Evolutionary conservation across 805 yeast species (phyloP).

Genomic region (Starmera caribaea): DNA sequence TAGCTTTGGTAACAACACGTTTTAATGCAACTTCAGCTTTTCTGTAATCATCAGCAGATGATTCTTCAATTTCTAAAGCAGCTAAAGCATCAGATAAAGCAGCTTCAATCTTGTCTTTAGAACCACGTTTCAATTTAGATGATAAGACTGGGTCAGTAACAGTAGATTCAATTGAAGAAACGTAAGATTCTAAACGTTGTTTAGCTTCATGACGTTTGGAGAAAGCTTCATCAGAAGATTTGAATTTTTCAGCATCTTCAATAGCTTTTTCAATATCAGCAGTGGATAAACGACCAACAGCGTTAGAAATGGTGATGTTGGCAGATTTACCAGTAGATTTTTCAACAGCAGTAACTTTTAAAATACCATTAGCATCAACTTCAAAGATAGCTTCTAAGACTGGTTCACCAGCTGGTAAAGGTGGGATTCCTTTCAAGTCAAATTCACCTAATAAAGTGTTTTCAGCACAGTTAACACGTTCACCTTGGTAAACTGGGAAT

Average conservation of each 20-base stretch:
- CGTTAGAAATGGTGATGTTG: constrained; percentile 97
- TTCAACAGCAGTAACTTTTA: constrained; percentile 98
- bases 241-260: constrained; percentile 97
- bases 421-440: constrained; percentile 96
- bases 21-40: constrained; percentile 98
- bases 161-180: constrained; percentile 89
- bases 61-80: constrained; percentile 93
- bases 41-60: constrained; percentile 95
- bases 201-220: constrained; percentile 99
- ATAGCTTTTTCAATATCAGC: constrained; percentile 98
- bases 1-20: constrained; percentile 99
- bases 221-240: constrained; percentile 97
- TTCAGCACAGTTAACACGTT: constrained; percentile 97
- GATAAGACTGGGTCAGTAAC: constrained; percentile 97
- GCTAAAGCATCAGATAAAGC: constrained; percentile 98
- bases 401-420: constrained; percentile 98
- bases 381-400: constrained; percentile 98
- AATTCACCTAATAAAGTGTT: constrained; percentile 97
- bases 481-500: constrained; percentile 99
- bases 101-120: constrained; percentile 94
- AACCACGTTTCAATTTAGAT: constrained; percentile 94
- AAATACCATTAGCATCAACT: constrained; percentile 99
- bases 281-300: constrained; percentile 95
- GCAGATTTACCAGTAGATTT: constrained; percentile 98
- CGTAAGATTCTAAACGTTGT: constrained; percentile 98